Base-by-base conservation (phyloP, 2,329 filamentous ascomycete species). In the Colletotrichum phormii region DNA sequence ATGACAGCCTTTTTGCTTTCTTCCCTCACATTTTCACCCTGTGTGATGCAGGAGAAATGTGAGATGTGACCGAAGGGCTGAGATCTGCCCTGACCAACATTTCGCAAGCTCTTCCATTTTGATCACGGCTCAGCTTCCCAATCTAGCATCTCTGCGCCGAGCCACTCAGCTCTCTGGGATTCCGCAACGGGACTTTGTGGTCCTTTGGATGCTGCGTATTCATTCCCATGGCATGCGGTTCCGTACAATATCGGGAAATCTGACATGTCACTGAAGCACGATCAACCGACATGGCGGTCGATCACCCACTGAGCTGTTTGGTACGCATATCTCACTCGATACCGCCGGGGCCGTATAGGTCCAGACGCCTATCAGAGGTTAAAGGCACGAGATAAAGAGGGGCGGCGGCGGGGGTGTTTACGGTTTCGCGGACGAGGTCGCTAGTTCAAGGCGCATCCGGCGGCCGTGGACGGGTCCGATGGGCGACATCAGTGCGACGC, bases 51-150 rank as follows among this genome's bases (percentile, higher is more conserved):
- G 35, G 22, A 49, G 49, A 57, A 59, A 55, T 67, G 24, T 67
- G 62, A 71, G 29, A 72, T 67, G 42, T 72, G 61, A 73, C 49
- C n/a, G 35, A n/a, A 51, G 64, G 33, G 58, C 55, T 62, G 49
- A 73, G 71, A 71, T 73, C 71, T 67, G 35, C 62, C 61, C 35
- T 58, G 26, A 57, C 42, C 51, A 65, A 49, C 57, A 46, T 62
- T 49, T 75, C 74, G 74, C 74, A 75, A 75, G 61, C 72, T 67
- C 74, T 75, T 67, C 74, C 72, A 13, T 64, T 61, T 75, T 58
- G 42, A 60, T 75, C 66, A 51, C 73, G 73, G 73, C 62, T 29
- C n/a, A 60, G 26, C 35, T 58, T 55, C 73, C 73, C 54, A 63
- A 74, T 67, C 11, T 53, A 60, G 72, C 18, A 54, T 6, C 46